These are phyloP conservation scores for Ogataea haglerorum DNA, from an alignment of 805 yeast species.

Conservation along the genomic window DNA sequence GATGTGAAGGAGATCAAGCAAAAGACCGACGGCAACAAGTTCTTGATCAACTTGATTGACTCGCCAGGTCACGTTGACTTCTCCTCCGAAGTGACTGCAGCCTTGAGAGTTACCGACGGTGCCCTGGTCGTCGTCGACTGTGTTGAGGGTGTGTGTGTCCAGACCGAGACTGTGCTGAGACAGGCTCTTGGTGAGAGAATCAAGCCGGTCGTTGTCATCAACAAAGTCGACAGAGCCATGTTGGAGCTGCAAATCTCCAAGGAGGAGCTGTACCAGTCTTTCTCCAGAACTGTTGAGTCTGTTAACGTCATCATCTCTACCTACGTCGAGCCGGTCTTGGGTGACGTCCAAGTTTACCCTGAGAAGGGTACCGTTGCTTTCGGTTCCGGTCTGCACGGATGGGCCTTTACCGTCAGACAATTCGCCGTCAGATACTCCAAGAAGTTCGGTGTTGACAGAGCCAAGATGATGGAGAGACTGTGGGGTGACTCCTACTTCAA, in stretches of 20 bases:
- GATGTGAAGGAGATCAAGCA: constrained; percentile 89
- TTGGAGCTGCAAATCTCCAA: constrained; percentile 97
- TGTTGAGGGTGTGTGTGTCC: constrained; percentile 99
- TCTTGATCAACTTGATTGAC: constrained; percentile 97
- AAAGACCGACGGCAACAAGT: constrained; percentile 87
- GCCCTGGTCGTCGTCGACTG: constrained; percentile 99
- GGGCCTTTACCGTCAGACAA: constrained; percentile 99
- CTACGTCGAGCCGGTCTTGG: constrained; percentile 83
- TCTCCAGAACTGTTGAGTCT: constrained; percentile 98
- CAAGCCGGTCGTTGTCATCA: constrained; percentile 96
- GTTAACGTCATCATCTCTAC: constrained; percentile 98
- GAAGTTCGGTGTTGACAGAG: constrained; percentile 98
- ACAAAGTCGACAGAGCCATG: constrained; percentile 99
- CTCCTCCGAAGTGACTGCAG: constrained; percentile 99
- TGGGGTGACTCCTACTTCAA: constrained; percentile 99
- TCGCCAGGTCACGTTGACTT: constrained; percentile 99
- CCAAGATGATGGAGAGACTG: constrained; percentile 97
- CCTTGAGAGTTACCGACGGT: constrained; percentile 99
- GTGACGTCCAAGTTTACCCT: constrained; percentile 99
- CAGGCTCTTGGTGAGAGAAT: constrained; percentile 99
- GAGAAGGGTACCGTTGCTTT: constrained; percentile 98
- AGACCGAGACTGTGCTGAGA: constrained; percentile 99
- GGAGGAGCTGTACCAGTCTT: constrained; percentile 98
- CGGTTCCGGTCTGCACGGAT: constrained; percentile 99
- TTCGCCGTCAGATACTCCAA: constrained; percentile 96